Evolutionary conservation across 2,329 filamentous ascomycete species (phyloP).

Genomic region (Fusarium pilosicola): DNA sequence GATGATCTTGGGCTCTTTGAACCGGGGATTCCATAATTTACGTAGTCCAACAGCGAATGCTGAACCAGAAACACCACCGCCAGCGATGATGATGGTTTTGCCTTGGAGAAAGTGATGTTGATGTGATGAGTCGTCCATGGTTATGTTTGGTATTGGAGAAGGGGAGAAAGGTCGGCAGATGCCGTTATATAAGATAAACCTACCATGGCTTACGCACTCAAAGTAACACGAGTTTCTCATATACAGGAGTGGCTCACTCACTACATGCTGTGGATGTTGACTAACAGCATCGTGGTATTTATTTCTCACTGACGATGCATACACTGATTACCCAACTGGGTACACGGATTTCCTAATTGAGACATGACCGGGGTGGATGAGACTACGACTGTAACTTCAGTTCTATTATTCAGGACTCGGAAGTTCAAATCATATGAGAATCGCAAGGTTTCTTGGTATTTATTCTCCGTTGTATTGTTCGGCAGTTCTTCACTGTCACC

Average conservation of each 20-base stretch:
- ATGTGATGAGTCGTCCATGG: conserved; percentile 13
- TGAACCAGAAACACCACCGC: conserved; percentile 56
- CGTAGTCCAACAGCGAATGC: conserved; percentile 54
- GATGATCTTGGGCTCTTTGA: conserved; percentile 48
- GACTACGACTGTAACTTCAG: background rate
- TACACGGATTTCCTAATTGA: conserved; percentile 38
- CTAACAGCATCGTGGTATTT: background rate
- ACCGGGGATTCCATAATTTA: conserved; percentile 49
- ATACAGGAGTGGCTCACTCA: background rate
- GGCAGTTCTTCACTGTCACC: background rate
- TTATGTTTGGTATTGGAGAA: background rate
- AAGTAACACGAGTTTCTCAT: background rate
- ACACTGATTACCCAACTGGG: conserved; percentile 41
- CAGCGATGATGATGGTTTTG: conserved; percentile 56
- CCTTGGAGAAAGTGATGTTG: conserved; percentile 50
- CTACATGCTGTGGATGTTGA: background rate
- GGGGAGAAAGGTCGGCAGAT: background rate
- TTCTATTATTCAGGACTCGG: background rate
- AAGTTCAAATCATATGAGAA: background rate
- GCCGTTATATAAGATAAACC: background rate
- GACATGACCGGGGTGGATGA: background rate
- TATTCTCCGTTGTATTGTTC: background rate
- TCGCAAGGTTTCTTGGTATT: background rate
- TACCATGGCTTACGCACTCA: background rate
- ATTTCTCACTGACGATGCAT: conserved; percentile 23